Conservation (phyloP, 305 asterid species). For the Fraxinus velutina region DNA sequence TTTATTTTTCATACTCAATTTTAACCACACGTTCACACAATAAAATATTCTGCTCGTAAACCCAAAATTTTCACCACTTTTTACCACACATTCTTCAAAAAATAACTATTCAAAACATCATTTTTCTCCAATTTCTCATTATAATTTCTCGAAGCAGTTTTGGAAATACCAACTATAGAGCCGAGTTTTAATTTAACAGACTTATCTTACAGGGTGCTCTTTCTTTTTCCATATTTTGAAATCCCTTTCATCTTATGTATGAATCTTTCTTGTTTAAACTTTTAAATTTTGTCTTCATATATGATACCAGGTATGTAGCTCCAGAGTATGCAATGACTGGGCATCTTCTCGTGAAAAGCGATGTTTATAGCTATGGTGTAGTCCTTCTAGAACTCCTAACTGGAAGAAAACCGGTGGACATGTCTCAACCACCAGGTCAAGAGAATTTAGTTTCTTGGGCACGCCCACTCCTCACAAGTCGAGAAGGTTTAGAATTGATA, state of each 20-base stretch:
- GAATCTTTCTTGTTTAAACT: neutral
- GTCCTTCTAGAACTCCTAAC: conserved; percentile 96
- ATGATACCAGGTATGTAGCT: conserved; percentile 67
- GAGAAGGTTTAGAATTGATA: conserved; percentile 54
- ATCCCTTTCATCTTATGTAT: neutral
- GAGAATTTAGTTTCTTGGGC: conserved; percentile 93
- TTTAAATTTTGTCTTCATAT: conserved; percentile 17
- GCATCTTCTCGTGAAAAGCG: conserved; percentile 92
- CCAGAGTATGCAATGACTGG: conserved; percentile 99
- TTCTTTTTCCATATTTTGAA: neutral
- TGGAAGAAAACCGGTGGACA: conserved; percentile 87
- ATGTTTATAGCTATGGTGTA: conserved; percentile 97
- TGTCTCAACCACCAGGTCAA: conserved; percentile 90
- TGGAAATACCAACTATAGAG: neutral
- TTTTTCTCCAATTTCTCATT: neutral
- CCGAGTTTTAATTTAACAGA: neutral
- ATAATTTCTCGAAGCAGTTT: neutral
- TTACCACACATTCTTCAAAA: neutral
- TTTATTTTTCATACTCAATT: neutral
- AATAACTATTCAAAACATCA: too few relatives aligned
- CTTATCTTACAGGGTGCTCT: neutral
- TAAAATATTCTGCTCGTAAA: neutral
- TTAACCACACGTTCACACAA: neutral
- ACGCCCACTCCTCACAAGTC: conserved; percentile 67
- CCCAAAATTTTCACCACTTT: neutral